phyloP scores from a whole-genome alignment of 495 filamentous ascomycete genomes.

The Mytilinidion resinicola region DNA sequence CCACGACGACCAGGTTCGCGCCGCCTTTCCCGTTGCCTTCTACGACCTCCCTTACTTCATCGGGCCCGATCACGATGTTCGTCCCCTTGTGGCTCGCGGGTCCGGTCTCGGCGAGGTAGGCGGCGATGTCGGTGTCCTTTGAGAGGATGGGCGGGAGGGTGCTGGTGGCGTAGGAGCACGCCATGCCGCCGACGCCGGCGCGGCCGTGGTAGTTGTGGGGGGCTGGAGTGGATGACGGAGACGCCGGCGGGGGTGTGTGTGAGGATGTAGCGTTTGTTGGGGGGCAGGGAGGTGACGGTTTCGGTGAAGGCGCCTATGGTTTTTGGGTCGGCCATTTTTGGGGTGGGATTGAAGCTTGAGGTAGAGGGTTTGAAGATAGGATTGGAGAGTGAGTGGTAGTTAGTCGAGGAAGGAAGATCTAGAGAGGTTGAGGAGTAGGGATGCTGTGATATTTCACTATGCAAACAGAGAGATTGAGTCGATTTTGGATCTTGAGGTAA shows the following conservation, averaged over 20 bases:
- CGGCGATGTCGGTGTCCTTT: slow-evolving; percentile 13
- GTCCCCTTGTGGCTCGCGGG: slow-evolving; percentile 5
- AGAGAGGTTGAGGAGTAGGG: too few species aligned
- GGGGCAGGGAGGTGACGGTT: slow-evolving; percentile 10
- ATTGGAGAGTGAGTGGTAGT: too few species aligned
- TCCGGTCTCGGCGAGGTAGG: slow-evolving; percentile 10
- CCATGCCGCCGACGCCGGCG: slow-evolving; percentile 9
- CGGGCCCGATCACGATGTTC: slow-evolving; percentile 7
- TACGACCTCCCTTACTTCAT: too few species aligned
- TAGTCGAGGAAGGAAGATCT: too few species aligned
- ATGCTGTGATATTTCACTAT: too few species aligned
- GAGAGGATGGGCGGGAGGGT: slow-evolving; percentile 15
- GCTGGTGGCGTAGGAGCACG: slow-evolving; percentile 13
- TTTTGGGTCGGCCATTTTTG: slow-evolving; percentile 10
- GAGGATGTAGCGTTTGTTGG: slow-evolving; percentile 23
- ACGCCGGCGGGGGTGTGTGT: slow-evolving; percentile 16
- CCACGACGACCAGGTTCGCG: slow-evolving; percentile 20
- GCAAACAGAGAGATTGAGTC: too few species aligned
- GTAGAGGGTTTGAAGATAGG: too few species aligned
- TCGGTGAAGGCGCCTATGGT: slow-evolving; percentile 9
- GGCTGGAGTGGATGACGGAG: slow-evolving; percentile 18
- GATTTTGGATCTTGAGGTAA: too few species aligned
- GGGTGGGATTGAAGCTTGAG: not conserved
- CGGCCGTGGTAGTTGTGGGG: slow-evolving; percentile 14
- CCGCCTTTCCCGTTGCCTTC: not conserved